phyloP scores from a whole-genome alignment of 2,329 filamentous ascomycete genomes.

The Trichoderma lentiforme region DNA sequence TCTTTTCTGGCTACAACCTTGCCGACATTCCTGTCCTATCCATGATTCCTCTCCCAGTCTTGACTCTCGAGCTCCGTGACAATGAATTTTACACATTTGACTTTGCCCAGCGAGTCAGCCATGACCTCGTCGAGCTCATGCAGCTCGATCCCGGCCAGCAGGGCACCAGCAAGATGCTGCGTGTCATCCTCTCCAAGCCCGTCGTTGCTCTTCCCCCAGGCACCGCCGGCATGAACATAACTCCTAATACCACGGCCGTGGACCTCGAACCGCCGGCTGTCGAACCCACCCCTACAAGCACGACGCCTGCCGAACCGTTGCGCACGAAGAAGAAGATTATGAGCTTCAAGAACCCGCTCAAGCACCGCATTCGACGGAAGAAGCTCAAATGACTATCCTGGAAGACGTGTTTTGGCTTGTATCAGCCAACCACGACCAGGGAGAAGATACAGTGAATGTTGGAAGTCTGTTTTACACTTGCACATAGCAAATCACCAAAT shows the following conservation, averaged over 20 bases:
- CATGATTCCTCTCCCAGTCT: slow-evolving; percentile 32
- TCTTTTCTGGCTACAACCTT: slow-evolving; percentile 32
- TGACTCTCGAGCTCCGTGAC: slow-evolving; percentile 31
- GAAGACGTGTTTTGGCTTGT: not conserved
- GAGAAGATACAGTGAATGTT: not conserved
- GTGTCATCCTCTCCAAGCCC: slow-evolving; percentile 15
- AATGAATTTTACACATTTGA: slow-evolving; percentile 32
- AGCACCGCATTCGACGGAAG: slow-evolving; percentile 16
- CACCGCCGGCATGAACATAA: slow-evolving; percentile 1
- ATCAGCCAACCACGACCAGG: not conserved
- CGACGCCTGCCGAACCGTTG: not conserved
- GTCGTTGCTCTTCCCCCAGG: not conserved
- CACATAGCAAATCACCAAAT: not conserved
- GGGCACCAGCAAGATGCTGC: slow-evolving; percentile 20
- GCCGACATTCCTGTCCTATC: slow-evolving; percentile 32
- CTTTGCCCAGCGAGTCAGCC: slow-evolving; percentile 29
- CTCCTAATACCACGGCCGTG: not conserved
- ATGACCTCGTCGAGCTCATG: slow-evolving; percentile 30
- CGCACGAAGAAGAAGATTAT: slow-evolving; percentile 9
- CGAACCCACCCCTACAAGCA: not conserved
- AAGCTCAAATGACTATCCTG: slow-evolving; percentile 17
- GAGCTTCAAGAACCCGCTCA: slow-evolving; percentile 17
- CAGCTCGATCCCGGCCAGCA: slow-evolving; percentile 17
- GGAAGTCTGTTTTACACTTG: not conserved
- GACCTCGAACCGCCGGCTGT: not conserved